A percentile compares a stretch with the other conserved stretches of the same genome.
Evolutionary conservation across 2,329 filamentous ascomycete species (phyloP).

Genomic region (Fusarium udum): DNA sequence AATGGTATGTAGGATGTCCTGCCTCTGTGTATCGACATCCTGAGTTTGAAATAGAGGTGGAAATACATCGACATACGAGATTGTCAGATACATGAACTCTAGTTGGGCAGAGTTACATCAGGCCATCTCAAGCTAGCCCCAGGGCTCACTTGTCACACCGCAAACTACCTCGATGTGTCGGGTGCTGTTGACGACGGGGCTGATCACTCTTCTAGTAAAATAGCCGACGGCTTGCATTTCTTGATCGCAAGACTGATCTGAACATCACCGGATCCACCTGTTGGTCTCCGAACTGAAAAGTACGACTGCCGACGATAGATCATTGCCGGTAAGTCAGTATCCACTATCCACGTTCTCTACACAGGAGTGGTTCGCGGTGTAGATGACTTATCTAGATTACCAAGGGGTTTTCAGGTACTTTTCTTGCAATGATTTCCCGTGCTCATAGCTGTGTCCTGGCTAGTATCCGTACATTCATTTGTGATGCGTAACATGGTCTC

Average conservation of each 20-base stretch:
- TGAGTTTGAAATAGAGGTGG: not conserved
- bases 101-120: slow-evolving; percentile 34
- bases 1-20: not conserved
- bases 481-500: not conserved
- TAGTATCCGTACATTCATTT: no score
- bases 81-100: not conserved
- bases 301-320: not conserved
- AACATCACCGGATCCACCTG: not conserved
- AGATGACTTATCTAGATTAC: not conserved
- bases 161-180: slow-evolving; percentile 25
- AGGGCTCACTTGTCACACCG: slow-evolving; percentile 33
- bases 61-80: not conserved
- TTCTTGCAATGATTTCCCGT: not conserved
- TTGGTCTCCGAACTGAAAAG: not conserved
- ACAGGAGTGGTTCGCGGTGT: not conserved
- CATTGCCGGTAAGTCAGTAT: not conserved
- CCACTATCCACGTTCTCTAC: not conserved
- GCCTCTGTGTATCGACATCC: not conserved
- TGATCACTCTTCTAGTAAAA: not conserved
- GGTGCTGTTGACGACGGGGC: slow-evolving; percentile 1
- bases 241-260: slow-evolving; percentile 8
- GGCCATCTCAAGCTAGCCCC: slow-evolving; percentile 37
- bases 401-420: not conserved
- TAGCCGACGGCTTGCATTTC: slow-evolving; percentile 7
- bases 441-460: not conserved